Evolutionary conservation across 805 yeast genomes (phyloP).

Genomic region (Metschnikowia proteae): DNA sequence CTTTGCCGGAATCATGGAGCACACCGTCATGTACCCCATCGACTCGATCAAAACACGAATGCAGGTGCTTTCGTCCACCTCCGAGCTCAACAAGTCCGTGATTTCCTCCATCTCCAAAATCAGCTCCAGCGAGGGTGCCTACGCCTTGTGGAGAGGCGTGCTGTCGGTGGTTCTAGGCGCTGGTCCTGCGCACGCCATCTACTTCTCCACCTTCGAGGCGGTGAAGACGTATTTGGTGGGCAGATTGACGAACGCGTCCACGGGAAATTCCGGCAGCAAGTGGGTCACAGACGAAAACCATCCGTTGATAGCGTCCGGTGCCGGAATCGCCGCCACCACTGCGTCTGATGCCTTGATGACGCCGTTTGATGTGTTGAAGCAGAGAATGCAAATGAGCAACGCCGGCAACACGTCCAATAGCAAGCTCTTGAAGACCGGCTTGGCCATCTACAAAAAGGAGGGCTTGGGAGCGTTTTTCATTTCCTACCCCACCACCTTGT

Average conservation of each 20-base stretch:
- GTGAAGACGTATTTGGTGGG: conserved; percentile 58
- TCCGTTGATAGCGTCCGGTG: conserved; percentile 77
- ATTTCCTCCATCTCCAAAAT: conserved; percentile 69
- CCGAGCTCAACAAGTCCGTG: conserved; percentile 39
- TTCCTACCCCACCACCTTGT: conserved; percentile 89
- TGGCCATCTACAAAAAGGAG: conserved; percentile 52
- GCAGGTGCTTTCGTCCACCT: conserved; percentile 54
- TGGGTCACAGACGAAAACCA: conserved; percentile 63
- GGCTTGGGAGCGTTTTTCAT: conserved; percentile 82
- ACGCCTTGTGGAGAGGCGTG: conserved; percentile 90
- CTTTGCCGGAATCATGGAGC: conserved; percentile 99
- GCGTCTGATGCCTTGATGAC: conserved; percentile 95
- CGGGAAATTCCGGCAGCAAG: conserved; percentile 32
- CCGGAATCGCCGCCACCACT: conserved; percentile 91
- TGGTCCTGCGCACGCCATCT: conserved; percentile 99
- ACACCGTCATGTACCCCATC: conserved; percentile 92
- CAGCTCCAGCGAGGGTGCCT: conserved; percentile 82
- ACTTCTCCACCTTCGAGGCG: conserved; percentile 89
- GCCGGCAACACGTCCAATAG: conserved; percentile 25
- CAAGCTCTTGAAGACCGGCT: conserved; percentile 36
- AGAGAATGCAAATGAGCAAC: conserved; percentile 70
- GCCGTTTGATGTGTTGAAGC: conserved; percentile 93
- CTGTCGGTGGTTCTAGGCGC: conserved; percentile 91
- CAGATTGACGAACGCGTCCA: conserved; percentile 28
- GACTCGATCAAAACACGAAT: conserved; percentile 95